phyloP scores from a whole-genome alignment of 768 basidiomycete genomes.

The Trametes cingulata region DNA sequence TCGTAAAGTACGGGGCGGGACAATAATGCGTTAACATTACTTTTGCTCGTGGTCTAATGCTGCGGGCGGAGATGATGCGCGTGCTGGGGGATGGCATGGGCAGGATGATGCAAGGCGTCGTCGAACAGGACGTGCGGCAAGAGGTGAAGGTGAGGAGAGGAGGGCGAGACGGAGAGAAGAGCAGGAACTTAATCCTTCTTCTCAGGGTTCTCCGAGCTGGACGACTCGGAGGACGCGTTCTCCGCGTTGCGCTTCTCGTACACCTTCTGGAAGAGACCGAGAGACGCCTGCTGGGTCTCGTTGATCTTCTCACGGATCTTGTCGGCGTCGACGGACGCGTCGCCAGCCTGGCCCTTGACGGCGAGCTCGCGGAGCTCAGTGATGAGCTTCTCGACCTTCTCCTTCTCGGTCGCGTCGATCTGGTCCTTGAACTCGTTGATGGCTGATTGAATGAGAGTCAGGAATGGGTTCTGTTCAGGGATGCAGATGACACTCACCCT shows the following conservation, averaged over 20 bases:
- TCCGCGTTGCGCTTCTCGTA: constrained; percentile 92
- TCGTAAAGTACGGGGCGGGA: constrained; percentile 13
- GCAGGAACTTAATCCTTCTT: constrained; percentile 74
- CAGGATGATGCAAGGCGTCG: not conserved
- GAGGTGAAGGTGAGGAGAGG: not conserved
- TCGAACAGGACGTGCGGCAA: too few relatives aligned
- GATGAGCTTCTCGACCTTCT: constrained; percentile 89
- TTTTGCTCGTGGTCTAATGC: constrained; percentile 24
- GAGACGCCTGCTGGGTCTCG: constrained; percentile 92
- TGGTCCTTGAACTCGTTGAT: constrained; percentile 99
- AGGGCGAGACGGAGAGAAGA: constrained; percentile 5
- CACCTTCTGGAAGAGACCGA: constrained; percentile 97
- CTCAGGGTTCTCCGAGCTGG: constrained; percentile 56
- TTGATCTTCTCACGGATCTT: constrained; percentile 88
- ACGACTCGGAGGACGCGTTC: constrained; percentile 48
- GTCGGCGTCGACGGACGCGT: constrained; percentile 79
- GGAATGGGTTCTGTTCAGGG: not conserved
- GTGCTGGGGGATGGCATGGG: not conserved
- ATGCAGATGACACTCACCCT: constrained; percentile 51
- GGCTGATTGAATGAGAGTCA: constrained; percentile 46
- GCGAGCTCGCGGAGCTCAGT: constrained; percentile 87
- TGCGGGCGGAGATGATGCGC: not conserved
- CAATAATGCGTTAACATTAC: constrained; percentile 20
- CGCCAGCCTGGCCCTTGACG: constrained; percentile 86
- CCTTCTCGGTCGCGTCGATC: constrained; percentile 88